Conservation (phyloP, 352 stramenopile species). For the Peronospora belbahrii region DNA sequence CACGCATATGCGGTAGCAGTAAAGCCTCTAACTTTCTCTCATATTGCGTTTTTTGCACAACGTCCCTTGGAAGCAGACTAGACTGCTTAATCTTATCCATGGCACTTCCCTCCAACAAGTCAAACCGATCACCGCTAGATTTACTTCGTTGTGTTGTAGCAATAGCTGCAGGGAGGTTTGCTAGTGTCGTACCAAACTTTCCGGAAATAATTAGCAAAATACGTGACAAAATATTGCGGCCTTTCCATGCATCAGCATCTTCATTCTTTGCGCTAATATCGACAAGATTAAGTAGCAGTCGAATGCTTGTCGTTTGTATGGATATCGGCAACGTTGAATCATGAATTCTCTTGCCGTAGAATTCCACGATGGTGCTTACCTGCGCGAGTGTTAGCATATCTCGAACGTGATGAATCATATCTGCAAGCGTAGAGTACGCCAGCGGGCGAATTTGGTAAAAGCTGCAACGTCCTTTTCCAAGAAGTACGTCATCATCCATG, state of each 20-base stretch:
- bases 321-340: constrained; percentile 89
- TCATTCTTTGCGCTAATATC: constrained; percentile 96
- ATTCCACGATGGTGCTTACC: constrained; percentile 92
- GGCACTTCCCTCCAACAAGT: constrained; percentile 73
- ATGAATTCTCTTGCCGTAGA: constrained; percentile 90
- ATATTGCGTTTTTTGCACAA: constrained; percentile 43
- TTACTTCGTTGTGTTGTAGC: constrained; percentile 44
- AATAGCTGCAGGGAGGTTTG: constrained; percentile 60
- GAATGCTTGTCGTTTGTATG: constrained; percentile 94
- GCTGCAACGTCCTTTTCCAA: constrained; percentile 78
- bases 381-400: constrained; percentile 92
- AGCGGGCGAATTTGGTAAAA: constrained; percentile 90
- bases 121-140: constrained; percentile 33
- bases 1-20: constrained; percentile 46
- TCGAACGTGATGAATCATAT: constrained; percentile 96
- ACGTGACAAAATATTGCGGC: constrained; percentile 84
- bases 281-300: constrained; percentile 93
- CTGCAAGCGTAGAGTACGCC: constrained; percentile 94
- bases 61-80: constrained; percentile 54
- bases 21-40: constrained; percentile 72
- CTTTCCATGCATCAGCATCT: constrained; percentile 79
- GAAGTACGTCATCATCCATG: constrained; percentile 92
- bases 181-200: constrained; percentile 90
- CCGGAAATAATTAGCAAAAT: constrained; percentile 90
- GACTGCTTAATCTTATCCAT: constrained; percentile 88